Evolutionary conservation across 2,329 filamentous ascomycete genomes (phyloP).

Genomic region (Botrytis hyacinthi): DNA sequence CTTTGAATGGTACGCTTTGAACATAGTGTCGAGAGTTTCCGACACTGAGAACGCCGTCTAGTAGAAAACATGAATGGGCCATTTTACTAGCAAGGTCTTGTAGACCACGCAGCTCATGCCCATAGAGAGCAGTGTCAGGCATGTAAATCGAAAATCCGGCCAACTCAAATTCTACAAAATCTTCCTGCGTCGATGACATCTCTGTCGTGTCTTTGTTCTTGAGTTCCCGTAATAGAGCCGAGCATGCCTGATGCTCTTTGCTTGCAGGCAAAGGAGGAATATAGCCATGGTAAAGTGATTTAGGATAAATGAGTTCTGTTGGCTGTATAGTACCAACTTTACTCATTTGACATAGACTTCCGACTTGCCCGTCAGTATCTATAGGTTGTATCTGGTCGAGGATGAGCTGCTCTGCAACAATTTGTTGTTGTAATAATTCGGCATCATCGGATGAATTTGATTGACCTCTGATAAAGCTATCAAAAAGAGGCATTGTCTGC

Average conservation of each 20-base stretch:
- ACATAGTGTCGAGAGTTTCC: conserved; percentile 49
- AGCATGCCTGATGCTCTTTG: conserved; percentile 24
- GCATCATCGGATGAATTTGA: not conserved
- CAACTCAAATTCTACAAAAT: conserved; percentile 49
- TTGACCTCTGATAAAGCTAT: not conserved
- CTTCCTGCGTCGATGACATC: conserved; percentile 3
- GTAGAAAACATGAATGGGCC: conserved; percentile 46
- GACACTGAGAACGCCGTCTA: conserved; percentile 59
- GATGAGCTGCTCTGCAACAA: not conserved
- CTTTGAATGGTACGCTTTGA: conserved; percentile 52
- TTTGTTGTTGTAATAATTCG: not conserved
- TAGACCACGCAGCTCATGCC: conserved; percentile 53
- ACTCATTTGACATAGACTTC: not conserved
- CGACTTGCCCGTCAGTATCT: not conserved
- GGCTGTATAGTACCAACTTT: conserved; percentile 10
- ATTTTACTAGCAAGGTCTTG: conserved; percentile 49
- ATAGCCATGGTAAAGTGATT: conserved; percentile 24
- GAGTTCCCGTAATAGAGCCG: conserved; percentile 21
- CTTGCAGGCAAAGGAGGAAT: conserved; percentile 23
- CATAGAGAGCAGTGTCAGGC: conserved; percentile 36
- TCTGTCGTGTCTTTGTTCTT: not conserved
- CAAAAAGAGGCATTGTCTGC: not conserved
- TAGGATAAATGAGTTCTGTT: conserved; percentile 20
- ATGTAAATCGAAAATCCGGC: conserved; percentile 59
- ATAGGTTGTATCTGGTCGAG: not conserved